Base-by-base conservation (phyloP, 2,329 filamentous ascomycete species). In the Bipolaris zeicola region DNA sequence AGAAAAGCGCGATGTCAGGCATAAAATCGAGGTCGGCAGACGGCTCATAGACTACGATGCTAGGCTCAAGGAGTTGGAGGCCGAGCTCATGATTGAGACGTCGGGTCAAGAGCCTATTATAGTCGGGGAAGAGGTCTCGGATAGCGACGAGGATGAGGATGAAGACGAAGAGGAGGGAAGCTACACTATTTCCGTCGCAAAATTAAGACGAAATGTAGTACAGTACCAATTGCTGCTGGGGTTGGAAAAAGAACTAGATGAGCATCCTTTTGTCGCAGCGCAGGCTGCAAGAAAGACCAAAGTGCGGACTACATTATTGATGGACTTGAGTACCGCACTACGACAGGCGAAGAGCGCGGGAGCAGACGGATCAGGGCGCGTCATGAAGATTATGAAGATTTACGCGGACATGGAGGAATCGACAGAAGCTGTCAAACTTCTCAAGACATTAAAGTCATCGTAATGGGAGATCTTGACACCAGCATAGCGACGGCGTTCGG, bases 1-100 rank as follows among this genome's bases (percentile, higher is more conserved):
- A n/a, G 87, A 96, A 74, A 85, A 93, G n/a, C 83, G 93, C 5
- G 82, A 86, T 5, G 82, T 93, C 1, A 82, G 87, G 55, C 76
- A 78, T 11, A 81, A 87, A 48, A 87, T 94, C 39, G 86, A 89
- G 64, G 63, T 84, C 10, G 86, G 83, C n/a, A 78, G 83, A 64
- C 61, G 60, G 64, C 81, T 93, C 78, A 71, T 93, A 26, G 89
- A 92, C 71, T 76, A 89, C 16, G 85, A 89, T 51, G 85, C 87
- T 58, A 73, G 87, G 52, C 68, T 92, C 36, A 78, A 80, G 5
- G 82, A 84, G 51, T 72, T 93, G 42, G 90, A 93, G 71, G 83
- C 82, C 38, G 79, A 81, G 33, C 75, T 93, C 24, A 83, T 86
- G 43, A 78, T 91, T 22, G 82, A 69, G 45, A 64, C 57, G 13